Base-by-base conservation (phyloP, 2,329 filamentous ascomycete species). In the Phoma herbarum region DNA sequence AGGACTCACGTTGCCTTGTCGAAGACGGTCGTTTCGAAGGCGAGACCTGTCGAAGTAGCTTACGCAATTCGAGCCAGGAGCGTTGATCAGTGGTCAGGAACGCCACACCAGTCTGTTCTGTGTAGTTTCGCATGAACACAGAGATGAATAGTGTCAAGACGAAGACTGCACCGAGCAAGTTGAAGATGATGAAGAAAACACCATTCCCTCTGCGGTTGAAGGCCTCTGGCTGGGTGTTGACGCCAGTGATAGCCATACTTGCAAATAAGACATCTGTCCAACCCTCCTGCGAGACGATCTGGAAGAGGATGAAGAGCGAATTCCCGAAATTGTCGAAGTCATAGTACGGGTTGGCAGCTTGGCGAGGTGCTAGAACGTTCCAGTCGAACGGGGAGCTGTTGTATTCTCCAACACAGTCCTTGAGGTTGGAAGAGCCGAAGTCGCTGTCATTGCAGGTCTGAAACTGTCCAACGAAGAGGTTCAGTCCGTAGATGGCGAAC, bases 61-160 rank as follows among this genome's bases (percentile, higher is more conserved):
- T 99, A 57, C 95, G 87, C 66, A 99, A 79, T 76, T 99, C 95
- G 14, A 99, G 85, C 95, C 95, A 99, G 0, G 94, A 97, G 67
- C 95, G 89, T 75, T 99, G 95, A 70, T 99, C 95, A 0, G 93
- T 90, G 1, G 95, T 99, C 69, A 99, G 81, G 75, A 94, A 99
- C 2, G 95, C 95, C 42, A 99, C 95, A 1, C 95, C 95, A 0
- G 95, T 99, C 78, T 98, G 93, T 78, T 99, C 95, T 0, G 95
- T 99, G 78, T 99, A 99, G 76, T 97, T 99, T 61, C 95, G 92
- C 95, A 99, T 99, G 77, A 99, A 99, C 61, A 99, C 95, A 56
- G 95, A 98, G 46, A 99, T 96, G 77, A 99, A 99, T 73, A 99
- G 82, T 1, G 95, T 99, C 73, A 99, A 84, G 61, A 99, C 90